phyloP scores from a whole-genome alignment of 176 grass and related monocot species.

The Coix lacrymajobi region DNA sequence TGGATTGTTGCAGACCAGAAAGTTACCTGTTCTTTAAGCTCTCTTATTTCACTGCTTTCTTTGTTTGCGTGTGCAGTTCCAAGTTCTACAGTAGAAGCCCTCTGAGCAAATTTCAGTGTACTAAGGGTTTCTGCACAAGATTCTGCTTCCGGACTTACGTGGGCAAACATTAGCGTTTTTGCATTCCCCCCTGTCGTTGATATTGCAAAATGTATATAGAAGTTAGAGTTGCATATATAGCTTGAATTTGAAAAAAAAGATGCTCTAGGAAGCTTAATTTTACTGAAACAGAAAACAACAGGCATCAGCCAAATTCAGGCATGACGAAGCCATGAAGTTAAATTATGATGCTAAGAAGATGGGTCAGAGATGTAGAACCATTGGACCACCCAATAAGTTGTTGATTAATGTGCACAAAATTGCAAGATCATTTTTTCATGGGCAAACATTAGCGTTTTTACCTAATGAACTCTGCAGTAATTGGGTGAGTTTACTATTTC shows the following conservation, averaged over 20 bases:
- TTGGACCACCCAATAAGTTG: neutral
- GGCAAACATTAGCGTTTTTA: too few species aligned
- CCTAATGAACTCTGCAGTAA: constrained; percentile 85
- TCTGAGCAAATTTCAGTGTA: constrained; percentile 93
- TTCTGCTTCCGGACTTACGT: constrained; percentile 69
- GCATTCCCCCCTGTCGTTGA: constrained; percentile 57
- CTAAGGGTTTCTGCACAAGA: constrained; percentile 75
- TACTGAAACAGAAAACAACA: neutral
- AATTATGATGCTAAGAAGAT: constrained; percentile 21
- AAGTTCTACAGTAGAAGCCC: constrained; percentile 78
- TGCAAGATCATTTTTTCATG: neutral
- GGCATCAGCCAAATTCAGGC: neutral
- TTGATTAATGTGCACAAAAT: neutral
- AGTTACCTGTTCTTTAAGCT: constrained; percentile 82
- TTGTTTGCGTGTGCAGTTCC: constrained; percentile 66
- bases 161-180: constrained; percentile 80
- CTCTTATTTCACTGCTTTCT: constrained; percentile 82
- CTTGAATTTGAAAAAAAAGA: neutral
- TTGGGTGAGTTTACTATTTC: constrained; percentile 95
- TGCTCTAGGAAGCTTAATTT: neutral
- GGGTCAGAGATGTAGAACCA: neutral
- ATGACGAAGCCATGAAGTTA: constrained; percentile 4
- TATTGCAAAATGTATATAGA: constrained; percentile 11
- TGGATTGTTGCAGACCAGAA: constrained; percentile 6
- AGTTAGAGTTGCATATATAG: neutral